These are phyloP conservation scores for Cyanidiococcus yangmingshanensis DNA, from an alignment of 23 red algal genomes.

Conservation along the genomic window DNA sequence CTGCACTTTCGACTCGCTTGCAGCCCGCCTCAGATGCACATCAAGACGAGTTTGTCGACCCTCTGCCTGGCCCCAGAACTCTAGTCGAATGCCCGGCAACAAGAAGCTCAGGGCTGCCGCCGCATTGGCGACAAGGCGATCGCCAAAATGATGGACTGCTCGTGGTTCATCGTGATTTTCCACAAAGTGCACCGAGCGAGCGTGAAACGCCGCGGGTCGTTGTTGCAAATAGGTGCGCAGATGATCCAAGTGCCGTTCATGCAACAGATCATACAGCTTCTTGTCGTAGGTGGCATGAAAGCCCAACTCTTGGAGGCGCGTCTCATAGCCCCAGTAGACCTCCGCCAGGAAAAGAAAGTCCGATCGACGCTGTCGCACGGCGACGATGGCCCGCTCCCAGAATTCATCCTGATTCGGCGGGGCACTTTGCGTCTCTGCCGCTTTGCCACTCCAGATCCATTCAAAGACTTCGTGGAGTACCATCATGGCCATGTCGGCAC, in stretches of 20 bases:
- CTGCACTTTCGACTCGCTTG: not conserved
- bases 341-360: conserved; percentile 33
- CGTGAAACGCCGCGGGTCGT: conserved; percentile 19
- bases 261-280: conserved; percentile 28
- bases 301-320: conserved; percentile 22
- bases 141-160: conserved; percentile 27
- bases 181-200: conserved; percentile 36
- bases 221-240: conserved; percentile 25
- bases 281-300: conserved; percentile 50
- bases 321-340: conserved; percentile 40
- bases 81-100: conserved; percentile 30
- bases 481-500: conserved; percentile 46
- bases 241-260: conserved; percentile 30
- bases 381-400: conserved; percentile 26
- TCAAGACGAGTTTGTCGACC: not conserved
- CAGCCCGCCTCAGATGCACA: conserved; percentile 9
- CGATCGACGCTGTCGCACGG: conserved; percentile 23
- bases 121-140: not conserved
- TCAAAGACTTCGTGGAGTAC: conserved; percentile 31
- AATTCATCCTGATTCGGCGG: conserved; percentile 22
- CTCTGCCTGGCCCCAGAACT: conserved; percentile 27
- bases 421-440: not conserved
- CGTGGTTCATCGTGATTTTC: conserved; percentile 50
- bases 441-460: conserved; percentile 25
- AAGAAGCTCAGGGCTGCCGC: conserved; percentile 32